These are phyloP conservation scores for Mortierella sp. DNA, from an alignment of 371 early-diverging fungal genomes.

Conservation along the genomic window DNA sequence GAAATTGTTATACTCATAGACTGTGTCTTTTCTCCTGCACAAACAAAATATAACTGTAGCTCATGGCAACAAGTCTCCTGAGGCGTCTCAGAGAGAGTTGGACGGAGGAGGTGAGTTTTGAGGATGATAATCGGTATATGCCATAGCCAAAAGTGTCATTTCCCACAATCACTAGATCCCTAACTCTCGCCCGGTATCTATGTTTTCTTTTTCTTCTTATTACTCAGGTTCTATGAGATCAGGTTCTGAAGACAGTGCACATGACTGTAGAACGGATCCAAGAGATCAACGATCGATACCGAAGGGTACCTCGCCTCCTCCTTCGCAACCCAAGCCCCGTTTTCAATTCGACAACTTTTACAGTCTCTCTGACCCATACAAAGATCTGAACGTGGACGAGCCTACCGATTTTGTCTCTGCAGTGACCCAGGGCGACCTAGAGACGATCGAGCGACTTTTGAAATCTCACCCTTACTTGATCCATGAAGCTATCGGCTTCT, in stretches of 20 bases:
- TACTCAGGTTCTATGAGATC: background rate
- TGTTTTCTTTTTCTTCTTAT: background rate
- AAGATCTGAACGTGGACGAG: conserved; percentile 24
- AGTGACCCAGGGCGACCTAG: conserved; percentile 27
- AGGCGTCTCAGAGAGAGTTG: conserved; percentile 1
- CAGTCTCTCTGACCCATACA: conserved; percentile 33
- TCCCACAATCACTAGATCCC: no score
- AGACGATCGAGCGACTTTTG: conserved; percentile 20
- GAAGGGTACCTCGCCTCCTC: conserved; percentile 17
- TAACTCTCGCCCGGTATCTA: no score
- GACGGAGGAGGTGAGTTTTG: background rate
- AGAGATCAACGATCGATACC: conserved; percentile 5
- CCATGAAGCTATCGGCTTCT: conserved; percentile 22
- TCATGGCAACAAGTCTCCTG: conserved; percentile 24
- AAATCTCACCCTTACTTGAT: conserved; percentile 17
- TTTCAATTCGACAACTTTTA: conserved; percentile 38
- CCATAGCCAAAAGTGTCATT: no score
- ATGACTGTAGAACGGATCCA: conserved; percentile 9
- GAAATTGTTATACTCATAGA: no score
- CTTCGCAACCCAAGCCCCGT: conserved; percentile 10
- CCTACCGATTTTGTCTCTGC: conserved; percentile 29
- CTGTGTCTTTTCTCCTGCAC: no score
- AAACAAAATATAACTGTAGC: no score
- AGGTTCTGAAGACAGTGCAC: background rate
- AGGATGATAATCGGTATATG: no score